Conservation (phyloP, 2,329 filamentous ascomycete genomes). For the Herpomyces periplanetae region DNA sequence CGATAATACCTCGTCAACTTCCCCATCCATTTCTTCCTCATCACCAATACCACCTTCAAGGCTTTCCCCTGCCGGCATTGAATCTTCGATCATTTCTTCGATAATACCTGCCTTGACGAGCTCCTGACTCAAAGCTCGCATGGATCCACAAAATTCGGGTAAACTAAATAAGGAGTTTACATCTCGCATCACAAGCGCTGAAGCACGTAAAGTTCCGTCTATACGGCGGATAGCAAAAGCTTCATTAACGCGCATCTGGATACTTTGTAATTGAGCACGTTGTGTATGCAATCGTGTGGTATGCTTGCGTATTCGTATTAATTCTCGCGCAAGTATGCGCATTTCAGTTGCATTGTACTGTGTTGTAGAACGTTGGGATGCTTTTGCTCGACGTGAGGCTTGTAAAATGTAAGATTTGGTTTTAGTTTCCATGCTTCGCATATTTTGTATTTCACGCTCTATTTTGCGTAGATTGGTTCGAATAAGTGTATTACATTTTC, state of each 20-base stretch:
- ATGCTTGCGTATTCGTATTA: conserved; percentile 43
- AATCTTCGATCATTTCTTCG: conserved; percentile 80
- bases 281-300: conserved; percentile 33
- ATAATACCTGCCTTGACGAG: conserved; percentile 81
- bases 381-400: conserved; percentile 38
- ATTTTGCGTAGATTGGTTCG: conserved; percentile 66
- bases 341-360: conserved; percentile 35
- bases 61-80: conserved; percentile 28
- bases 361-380: conserved; percentile 37
- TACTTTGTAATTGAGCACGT: conserved; percentile 62
- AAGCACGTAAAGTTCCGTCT: conserved; percentile 51
- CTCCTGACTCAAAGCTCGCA: conserved; percentile 54
- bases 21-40: conserved; percentile 30
- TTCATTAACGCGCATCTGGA: conserved; percentile 91
- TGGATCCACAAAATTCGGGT: conserved; percentile 53
- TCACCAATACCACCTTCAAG: conserved; percentile 28
- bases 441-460: conserved; percentile 50
- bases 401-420: conserved; percentile 49
- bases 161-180: conserved; percentile 51
- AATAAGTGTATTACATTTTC: conserved; percentile 74
- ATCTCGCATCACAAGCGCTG: conserved; percentile 81
- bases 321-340: conserved; percentile 52
- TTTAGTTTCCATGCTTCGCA: conserved; percentile 41
- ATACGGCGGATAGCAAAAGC: conserved; percentile 85
- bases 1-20: conserved; percentile 68